A percentile compares a stretch with the other conserved stretches of the same genome.
phyloP scores from a whole-genome alignment of 768 basidiomycete species.

The Leccinum truebloodii region DNA sequence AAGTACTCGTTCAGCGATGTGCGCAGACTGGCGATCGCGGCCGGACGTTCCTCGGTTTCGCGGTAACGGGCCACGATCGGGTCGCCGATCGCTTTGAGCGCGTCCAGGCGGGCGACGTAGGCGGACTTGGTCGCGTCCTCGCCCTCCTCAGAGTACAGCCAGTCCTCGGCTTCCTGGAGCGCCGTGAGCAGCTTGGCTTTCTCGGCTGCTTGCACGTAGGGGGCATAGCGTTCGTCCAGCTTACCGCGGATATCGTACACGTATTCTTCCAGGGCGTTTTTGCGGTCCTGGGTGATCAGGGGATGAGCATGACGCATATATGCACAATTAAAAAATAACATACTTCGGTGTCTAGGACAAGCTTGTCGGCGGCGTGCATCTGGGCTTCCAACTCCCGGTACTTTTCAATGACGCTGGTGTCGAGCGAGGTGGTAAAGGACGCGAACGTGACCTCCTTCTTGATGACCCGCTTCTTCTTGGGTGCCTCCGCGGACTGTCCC shows the following conservation, averaged over 20 bases:
- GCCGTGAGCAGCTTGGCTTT: slow-evolving; percentile 72
- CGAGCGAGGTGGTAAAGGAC: slow-evolving; percentile 62
- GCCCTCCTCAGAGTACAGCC: slow-evolving; percentile 96
- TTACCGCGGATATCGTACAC: slow-evolving; percentile 94
- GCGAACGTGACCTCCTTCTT: slow-evolving; percentile 83
- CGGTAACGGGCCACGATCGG: slow-evolving; percentile 77
- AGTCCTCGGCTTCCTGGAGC: slow-evolving; percentile 84
- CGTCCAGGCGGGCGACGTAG: slow-evolving; percentile 83
- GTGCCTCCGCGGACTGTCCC: slow-evolving; percentile 35
- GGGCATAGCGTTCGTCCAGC: slow-evolving; percentile 83
- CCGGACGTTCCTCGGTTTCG: slow-evolving; percentile 80
- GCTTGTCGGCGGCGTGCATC: slow-evolving; percentile 91
- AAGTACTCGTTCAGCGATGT: slow-evolving; percentile 89
- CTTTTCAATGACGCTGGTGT: slow-evolving; percentile 60
- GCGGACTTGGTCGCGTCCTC: slow-evolving; percentile 95
- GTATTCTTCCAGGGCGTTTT: slow-evolving; percentile 98
- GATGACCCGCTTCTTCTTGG: slow-evolving; percentile 87
- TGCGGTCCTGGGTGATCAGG: slow-evolving; percentile 67
- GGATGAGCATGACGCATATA: slow-evolving; percentile 5
- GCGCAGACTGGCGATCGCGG: slow-evolving; percentile 71
- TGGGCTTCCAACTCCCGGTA: slow-evolving; percentile 80
- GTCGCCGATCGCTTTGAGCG: slow-evolving; percentile 84
- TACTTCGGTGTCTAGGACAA: slow-evolving; percentile 97
- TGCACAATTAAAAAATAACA: slow-evolving; percentile 22
- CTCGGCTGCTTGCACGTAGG: slow-evolving; percentile 73